Conservation (phyloP, 805 yeast species). For the Candida maris region DNA sequence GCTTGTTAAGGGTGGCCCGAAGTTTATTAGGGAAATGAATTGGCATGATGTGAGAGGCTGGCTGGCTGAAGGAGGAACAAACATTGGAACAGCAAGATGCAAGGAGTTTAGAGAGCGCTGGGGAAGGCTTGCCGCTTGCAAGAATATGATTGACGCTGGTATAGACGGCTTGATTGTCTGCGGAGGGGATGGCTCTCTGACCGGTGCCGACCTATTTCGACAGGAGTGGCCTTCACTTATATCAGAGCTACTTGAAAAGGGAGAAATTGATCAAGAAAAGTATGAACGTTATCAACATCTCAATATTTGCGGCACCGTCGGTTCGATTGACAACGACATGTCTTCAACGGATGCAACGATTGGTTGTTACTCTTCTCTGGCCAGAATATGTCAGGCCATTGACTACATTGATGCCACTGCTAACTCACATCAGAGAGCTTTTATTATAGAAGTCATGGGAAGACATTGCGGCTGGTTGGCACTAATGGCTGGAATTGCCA, state of each 20-base stretch:
- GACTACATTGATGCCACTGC: constrained; percentile 87
- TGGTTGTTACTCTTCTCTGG: constrained; percentile 77
- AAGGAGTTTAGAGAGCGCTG: constrained; percentile 60
- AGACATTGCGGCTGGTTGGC: constrained; percentile 90
- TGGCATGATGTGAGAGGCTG: constrained; percentile 77
- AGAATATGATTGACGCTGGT: constrained; percentile 64
- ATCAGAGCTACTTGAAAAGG: constrained; percentile 47
- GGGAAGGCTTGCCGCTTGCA: constrained; percentile 63
- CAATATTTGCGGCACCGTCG: constrained; percentile 72
- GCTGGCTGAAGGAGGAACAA: constrained; percentile 70
- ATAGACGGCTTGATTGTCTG: constrained; percentile 77
- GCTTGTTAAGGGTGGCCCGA: constrained; percentile 58
- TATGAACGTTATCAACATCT: constrained; percentile 49
- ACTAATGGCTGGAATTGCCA: constrained; percentile 73
- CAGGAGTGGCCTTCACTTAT: constrained; percentile 74
- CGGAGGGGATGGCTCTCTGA: constrained; percentile 82
- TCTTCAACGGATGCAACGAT: constrained; percentile 80
- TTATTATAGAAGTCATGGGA: constrained; percentile 85
- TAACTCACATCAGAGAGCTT: constrained; percentile 76
- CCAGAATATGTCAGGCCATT: constrained; percentile 67
- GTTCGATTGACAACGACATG: constrained; percentile 85
- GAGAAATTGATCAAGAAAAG: constrained; percentile 45
- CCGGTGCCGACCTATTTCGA: constrained; percentile 78
- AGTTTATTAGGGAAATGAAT: constrained; percentile 53
- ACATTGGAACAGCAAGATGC: constrained; percentile 76